These are phyloP conservation scores for Hyaloscypha hepaticicola DNA, from an alignment of 495 filamentous ascomycete species.

Conservation along the genomic window DNA sequence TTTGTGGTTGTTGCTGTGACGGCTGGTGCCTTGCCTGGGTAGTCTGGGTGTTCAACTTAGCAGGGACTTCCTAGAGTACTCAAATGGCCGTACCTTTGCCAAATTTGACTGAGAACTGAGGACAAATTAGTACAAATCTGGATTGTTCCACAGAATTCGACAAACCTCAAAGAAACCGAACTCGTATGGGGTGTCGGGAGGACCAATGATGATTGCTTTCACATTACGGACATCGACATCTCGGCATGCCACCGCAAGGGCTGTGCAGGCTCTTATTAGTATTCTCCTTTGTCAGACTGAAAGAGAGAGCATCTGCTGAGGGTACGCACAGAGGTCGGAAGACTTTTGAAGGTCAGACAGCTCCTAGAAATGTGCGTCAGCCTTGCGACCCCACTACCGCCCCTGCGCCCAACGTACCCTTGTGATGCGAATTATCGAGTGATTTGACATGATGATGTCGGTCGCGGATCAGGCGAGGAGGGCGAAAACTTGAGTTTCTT, in stretches of 20 bases:
- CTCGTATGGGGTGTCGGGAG: conserved; percentile 93
- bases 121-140: conserved; percentile 10
- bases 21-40: conserved; percentile 76
- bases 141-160: conserved; percentile 6
- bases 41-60: conserved; percentile 55
- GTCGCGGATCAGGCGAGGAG: conserved; percentile 9
- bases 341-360: conserved; percentile 78
- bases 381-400: conserved; percentile 33
- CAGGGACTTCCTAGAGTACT: background rate
- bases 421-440: conserved; percentile 81
- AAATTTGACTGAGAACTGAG: conserved; percentile 65
- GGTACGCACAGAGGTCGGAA: conserved; percentile 72
- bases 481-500: conserved; percentile 12
- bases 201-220: conserved; percentile 84
- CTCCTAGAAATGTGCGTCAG: conserved; percentile 59
- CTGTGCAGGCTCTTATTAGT: conserved; percentile 39
- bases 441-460: conserved; percentile 65
- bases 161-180: conserved; percentile 94
- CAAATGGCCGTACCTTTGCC: conserved; percentile 52
- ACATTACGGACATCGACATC: conserved; percentile 89
- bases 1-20: conserved; percentile 85
- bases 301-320: conserved; percentile 1
- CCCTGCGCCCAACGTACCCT: conserved; percentile 53
- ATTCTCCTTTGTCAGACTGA: background rate
- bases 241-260: conserved; percentile 79